These are phyloP conservation scores for Graphium sp. DNA, from an alignment of 2,329 filamentous ascomycete genomes.

Conservation along the genomic window DNA sequence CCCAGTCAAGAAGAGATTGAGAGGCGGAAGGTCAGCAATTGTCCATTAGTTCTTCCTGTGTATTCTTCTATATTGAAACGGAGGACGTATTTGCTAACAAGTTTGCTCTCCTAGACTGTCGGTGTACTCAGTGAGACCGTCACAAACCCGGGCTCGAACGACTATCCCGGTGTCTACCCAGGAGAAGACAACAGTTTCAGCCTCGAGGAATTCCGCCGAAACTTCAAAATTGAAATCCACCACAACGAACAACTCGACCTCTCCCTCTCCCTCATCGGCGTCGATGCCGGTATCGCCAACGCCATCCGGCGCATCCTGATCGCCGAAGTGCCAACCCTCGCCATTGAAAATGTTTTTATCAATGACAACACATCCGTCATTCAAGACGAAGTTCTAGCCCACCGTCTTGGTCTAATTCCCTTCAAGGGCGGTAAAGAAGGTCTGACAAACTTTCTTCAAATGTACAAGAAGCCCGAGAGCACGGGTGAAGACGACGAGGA, in stretches of 20 bases:
- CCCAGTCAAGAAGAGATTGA: conserved; percentile 40
- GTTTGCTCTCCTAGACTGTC: conserved; percentile 44
- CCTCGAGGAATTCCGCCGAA: conserved; percentile 52
- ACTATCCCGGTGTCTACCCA: conserved; percentile 82
- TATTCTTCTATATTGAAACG: conserved; percentile 4
- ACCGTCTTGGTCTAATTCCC: conserved; percentile 79
- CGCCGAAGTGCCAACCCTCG: conserved; percentile 83
- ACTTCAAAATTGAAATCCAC: conserved; percentile 67
- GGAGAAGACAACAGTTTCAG: conserved; percentile 77
- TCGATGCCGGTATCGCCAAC: conserved; percentile 89
- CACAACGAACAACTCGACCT: conserved; percentile 61
- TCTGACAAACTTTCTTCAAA: conserved; percentile 61
- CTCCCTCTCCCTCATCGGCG: conserved; percentile 78
- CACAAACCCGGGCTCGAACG: conserved; percentile 72
- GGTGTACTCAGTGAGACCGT: conserved; percentile 82
- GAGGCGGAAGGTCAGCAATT: conserved; percentile 36
- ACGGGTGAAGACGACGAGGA: too few relatives aligned
- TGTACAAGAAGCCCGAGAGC: conserved; percentile 54
- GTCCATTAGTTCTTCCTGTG: not conserved
- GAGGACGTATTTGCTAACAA: not conserved
- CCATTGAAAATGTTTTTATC: conserved; percentile 86
- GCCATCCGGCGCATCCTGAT: conserved; percentile 94
- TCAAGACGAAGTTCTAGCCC: conserved; percentile 89
- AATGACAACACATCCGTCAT: conserved; percentile 96
- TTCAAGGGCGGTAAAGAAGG: conserved; percentile 66